phyloP scores from a whole-genome alignment of 2,329 filamentous ascomycete genomes.

The Orbilia brochopaga region DNA sequence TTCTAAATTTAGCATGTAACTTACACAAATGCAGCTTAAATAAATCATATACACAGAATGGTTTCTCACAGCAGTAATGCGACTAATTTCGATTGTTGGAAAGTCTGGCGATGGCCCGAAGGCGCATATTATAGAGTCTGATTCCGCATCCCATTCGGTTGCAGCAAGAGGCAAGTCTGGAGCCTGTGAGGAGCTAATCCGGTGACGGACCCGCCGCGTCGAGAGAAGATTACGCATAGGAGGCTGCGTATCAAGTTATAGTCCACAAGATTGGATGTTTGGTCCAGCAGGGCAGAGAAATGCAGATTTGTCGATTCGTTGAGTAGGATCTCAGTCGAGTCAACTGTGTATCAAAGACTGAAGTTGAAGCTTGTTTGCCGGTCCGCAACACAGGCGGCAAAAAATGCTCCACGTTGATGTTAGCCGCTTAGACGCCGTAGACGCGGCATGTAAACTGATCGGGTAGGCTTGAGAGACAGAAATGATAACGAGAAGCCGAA shows the following conservation, averaged over 20 bases:
- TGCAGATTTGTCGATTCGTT: not conserved
- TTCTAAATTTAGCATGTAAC: constrained; percentile 53
- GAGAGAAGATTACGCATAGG: constrained; percentile 54
- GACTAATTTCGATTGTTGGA: constrained; percentile 74
- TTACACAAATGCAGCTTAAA: constrained; percentile 48
- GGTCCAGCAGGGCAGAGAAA: too few species aligned
- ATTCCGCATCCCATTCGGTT: constrained; percentile 81
- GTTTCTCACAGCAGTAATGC: constrained; percentile 55
- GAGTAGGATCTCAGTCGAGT: too few species aligned
- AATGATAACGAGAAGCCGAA: too few species aligned
- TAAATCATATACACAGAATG: not conserved
- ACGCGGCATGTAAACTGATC: too few species aligned
- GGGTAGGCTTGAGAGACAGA: too few species aligned
- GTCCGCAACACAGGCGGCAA: too few species aligned
- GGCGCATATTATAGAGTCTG: constrained; percentile 78
- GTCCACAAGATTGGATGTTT: not conserved
- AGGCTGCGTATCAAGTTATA: constrained; percentile 19
- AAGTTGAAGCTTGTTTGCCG: too few species aligned
- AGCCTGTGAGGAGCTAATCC: constrained; percentile 52
- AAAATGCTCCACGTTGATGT: too few species aligned
- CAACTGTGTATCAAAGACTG: too few species aligned
- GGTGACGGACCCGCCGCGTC: constrained; percentile 49
- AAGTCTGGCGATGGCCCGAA: constrained; percentile 77
- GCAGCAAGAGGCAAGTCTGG: constrained; percentile 71
- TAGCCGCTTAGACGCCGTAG: too few species aligned